Evolutionary conservation across 345 rosid genomes (phyloP), one percentile per base, ranked within the genome.

Genomic region (Eutrema yunnanense): DNA sequence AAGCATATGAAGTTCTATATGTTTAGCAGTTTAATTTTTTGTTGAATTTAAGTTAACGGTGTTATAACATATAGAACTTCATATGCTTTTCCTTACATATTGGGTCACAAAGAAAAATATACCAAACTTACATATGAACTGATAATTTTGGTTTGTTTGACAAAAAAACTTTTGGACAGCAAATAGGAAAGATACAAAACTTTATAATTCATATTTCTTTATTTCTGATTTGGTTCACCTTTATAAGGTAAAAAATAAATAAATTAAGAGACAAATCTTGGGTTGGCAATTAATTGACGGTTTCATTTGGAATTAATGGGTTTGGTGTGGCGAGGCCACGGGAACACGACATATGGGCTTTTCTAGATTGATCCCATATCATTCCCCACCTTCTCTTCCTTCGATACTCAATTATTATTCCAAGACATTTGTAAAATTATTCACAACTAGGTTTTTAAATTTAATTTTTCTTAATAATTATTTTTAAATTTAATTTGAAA

Each of bases 261-360:
- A 40, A 43, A 67, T 34, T 19, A 70, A 56, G 61, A 65, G 80
- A 71, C 76, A 76, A 65, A 50, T 67, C 19, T 58, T 71, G 57
- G 8, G 80, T 57, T 77, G 56, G 72, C 76, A 71, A 76, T 76
- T 38, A 76, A 69, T 61, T 26, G 56, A 12, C 6, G 46, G 73
- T 59, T 57, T 2, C 44, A 57, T 58, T 58, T 55, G 32, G 34
- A 59, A 67, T 75, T 14, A 75, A 69, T 76, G 75, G 61, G 76
- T 71, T 46, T 49, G 76, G 76, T 77, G n/a, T 51, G 62, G 72
- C 62, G 19, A 58, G 72, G 52, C 80, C 67, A 70, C 56, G 66
- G 75, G 67, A 51, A 71, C 80, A 77, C 34, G 2, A 29, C 71
- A 77, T 71, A 77, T 77, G 76, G 76, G 72, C 63, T 65, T 65